A percentile compares a stretch with the other conserved stretches of the same genome.
Conservation (phyloP, 2,329 filamentous ascomycete species). For the Ploettnerulaceae sp. region DNA sequence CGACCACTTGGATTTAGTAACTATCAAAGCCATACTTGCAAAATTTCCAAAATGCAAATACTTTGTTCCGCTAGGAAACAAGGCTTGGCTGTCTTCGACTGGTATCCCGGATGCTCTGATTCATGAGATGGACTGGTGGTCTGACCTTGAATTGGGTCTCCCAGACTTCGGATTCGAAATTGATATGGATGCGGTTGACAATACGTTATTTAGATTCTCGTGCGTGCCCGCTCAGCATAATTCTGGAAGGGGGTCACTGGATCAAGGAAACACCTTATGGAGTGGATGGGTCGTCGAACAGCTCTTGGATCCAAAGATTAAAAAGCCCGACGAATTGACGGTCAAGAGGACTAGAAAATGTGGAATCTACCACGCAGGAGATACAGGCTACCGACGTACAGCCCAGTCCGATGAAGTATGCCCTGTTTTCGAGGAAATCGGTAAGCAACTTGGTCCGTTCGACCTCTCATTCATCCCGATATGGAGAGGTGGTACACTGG, state of each 20-base stretch:
- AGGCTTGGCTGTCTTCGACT: slow-evolving; percentile 66
- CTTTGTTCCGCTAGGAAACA: slow-evolving; percentile 80
- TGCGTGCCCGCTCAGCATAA: slow-evolving; percentile 83
- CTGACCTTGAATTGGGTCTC: slow-evolving; percentile 66
- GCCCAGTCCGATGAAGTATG: slow-evolving; percentile 69
- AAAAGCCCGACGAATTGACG: slow-evolving; percentile 36
- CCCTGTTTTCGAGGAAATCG: slow-evolving; percentile 81
- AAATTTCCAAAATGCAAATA: slow-evolving; percentile 77
- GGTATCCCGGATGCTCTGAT: slow-evolving; percentile 60
- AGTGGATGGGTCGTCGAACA: slow-evolving; percentile 70
- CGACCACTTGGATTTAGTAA: slow-evolving; percentile 77
- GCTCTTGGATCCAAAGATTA: slow-evolving; percentile 11
- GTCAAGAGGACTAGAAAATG: slow-evolving; percentile 66
- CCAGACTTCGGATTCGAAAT: slow-evolving; percentile 24
- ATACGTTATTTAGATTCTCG: slow-evolving; percentile 35
- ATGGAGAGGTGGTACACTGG: slow-evolving; percentile 41
- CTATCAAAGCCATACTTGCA: slow-evolving; percentile 63
- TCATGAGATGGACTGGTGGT: slow-evolving; percentile 94
- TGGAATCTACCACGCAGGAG: slow-evolving; percentile 80
- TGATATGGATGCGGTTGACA: slow-evolving; percentile 50
- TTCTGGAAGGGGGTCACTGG: slow-evolving; percentile 57
- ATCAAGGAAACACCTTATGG: slow-evolving; percentile 76
- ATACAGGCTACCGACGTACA: slow-evolving; percentile 49
- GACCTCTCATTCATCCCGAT: slow-evolving; percentile 89
- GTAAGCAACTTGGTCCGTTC: slow-evolving; percentile 74